A percentile compares a stretch with the other conserved stretches of the same genome.
Evolutionary conservation across 2,329 filamentous ascomycete species (phyloP).

Genomic region (Aspergillus sp.): DNA sequence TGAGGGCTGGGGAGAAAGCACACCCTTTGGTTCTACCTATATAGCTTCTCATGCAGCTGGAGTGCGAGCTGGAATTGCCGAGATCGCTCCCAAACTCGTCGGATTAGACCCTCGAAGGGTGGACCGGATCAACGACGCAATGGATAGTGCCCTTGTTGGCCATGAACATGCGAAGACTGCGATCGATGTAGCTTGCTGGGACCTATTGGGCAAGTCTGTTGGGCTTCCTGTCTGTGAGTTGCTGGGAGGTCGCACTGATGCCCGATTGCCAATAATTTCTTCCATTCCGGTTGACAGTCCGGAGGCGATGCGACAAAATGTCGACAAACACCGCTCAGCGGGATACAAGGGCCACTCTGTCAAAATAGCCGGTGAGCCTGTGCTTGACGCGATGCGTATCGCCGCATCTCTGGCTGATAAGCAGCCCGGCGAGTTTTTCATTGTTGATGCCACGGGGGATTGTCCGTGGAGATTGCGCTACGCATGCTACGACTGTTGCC

Average conservation of each 20-base stretch:
- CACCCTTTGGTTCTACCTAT: slow-evolving; percentile 20
- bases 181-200: slow-evolving; percentile 22
- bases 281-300: slow-evolving; percentile 4
- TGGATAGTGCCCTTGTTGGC: slow-evolving; percentile 22
- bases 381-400: slow-evolving; percentile 11
- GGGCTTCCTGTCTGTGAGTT: no score
- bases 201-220: no score
- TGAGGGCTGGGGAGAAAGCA: slow-evolving; percentile 27
- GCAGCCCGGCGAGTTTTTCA: slow-evolving; percentile 16
- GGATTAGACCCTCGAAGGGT: slow-evolving; percentile 24
- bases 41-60: slow-evolving; percentile 22
- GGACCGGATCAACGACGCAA: slow-evolving; percentile 27
- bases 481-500: slow-evolving; percentile 23
- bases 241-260: slow-evolving; percentile 20
- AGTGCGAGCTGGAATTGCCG: slow-evolving; percentile 22
- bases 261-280: slow-evolving; percentile 13
- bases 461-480: slow-evolving; percentile 19
- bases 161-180: slow-evolving; percentile 23
- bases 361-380: slow-evolving; percentile 9
- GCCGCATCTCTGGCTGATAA: slow-evolving; percentile 6
- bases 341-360: slow-evolving; percentile 1
- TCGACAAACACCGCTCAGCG: not conserved
- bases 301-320: not conserved
- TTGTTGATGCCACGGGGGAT: slow-evolving; percentile 22
- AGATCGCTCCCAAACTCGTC: slow-evolving; percentile 22